Evolutionary conservation across 148 eudicot species (phyloP).

Genomic region (Fagopyrum esculentum): DNA sequence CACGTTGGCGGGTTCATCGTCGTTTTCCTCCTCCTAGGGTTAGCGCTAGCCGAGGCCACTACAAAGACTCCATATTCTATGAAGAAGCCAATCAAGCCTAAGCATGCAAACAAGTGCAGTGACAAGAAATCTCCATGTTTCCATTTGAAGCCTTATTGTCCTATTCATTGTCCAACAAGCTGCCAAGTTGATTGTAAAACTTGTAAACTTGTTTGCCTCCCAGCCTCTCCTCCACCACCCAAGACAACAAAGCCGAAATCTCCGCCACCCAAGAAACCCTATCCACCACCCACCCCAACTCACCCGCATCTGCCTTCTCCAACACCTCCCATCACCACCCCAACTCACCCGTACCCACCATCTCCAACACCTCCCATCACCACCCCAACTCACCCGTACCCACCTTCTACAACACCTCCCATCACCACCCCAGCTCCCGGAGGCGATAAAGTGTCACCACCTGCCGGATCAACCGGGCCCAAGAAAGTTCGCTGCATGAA

Average conservation of each 20-base stretch:
- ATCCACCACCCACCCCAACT: background rate
- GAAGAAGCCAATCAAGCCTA: background rate
- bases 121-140: constrained; percentile 8
- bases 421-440: constrained; percentile 6
- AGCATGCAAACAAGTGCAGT: background rate
- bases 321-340: background rate
- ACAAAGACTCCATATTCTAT: background rate
- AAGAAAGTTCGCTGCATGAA: constrained; percentile 22
- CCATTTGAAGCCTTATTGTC: constrained; percentile 5
- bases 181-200: constrained; percentile 10
- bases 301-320: background rate
- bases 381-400: background rate
- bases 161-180: background rate
- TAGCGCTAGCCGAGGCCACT: background rate
- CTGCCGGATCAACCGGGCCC: background rate
- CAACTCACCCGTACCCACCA: no score
- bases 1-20: background rate
- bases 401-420: background rate
- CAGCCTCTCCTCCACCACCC: background rate
- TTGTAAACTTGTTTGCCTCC: background rate
- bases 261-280: constrained; percentile 2
- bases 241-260: background rate
- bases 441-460: background rate
- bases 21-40: constrained; percentile 4
- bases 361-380: background rate